phyloP scores from a whole-genome alignment of 305 asterid species.

The Fraxinus baroniana region DNA sequence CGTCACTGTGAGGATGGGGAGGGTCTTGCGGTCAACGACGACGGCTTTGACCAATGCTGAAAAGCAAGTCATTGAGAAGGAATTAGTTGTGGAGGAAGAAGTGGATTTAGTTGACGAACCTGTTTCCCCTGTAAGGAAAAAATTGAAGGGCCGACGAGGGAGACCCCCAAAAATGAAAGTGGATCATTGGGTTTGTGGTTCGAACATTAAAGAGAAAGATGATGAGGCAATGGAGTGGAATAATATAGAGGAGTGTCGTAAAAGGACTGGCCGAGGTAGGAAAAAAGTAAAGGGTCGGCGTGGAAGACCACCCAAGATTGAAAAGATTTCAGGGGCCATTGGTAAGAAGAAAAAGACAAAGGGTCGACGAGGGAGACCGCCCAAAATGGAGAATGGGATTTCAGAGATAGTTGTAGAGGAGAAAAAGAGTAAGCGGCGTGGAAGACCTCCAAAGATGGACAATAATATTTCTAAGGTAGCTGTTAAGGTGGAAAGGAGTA shows the following conservation, averaged over 20 bases:
- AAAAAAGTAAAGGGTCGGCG: slow-evolving; percentile 26
- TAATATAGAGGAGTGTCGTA: slow-evolving; percentile 24
- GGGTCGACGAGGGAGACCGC: not conserved
- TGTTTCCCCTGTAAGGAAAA: slow-evolving; percentile 15
- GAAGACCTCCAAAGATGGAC: not conserved
- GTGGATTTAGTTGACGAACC: not conserved
- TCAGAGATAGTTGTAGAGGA: not conserved
- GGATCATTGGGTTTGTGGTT: slow-evolving; percentile 18
- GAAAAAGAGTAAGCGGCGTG: not conserved
- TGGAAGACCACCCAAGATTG: slow-evolving; percentile 37
- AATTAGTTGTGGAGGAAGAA: slow-evolving; percentile 27
- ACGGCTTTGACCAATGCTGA: slow-evolving; percentile 47
- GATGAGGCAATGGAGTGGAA: slow-evolving; percentile 19
- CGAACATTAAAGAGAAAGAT: slow-evolving; percentile 14
- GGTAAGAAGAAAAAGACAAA: slow-evolving; percentile 27
- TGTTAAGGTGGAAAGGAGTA: not conserved
- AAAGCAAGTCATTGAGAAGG: slow-evolving; percentile 39
- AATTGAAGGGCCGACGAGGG: slow-evolving; percentile 37
- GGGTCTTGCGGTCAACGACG: slow-evolving; percentile 77
- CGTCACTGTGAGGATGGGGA: slow-evolving; percentile 49
- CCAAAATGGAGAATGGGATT: slow-evolving; percentile 5
- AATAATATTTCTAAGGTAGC: not conserved
- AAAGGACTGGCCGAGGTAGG: slow-evolving; percentile 26
- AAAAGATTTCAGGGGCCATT: slow-evolving; percentile 11
- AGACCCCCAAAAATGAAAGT: slow-evolving; percentile 35